Percentiles rank a stretch among this genome's conserved stretches.
Conservation (phyloP, 495 filamentous ascomycete genomes). For the Xylaria intraflava region DNA sequence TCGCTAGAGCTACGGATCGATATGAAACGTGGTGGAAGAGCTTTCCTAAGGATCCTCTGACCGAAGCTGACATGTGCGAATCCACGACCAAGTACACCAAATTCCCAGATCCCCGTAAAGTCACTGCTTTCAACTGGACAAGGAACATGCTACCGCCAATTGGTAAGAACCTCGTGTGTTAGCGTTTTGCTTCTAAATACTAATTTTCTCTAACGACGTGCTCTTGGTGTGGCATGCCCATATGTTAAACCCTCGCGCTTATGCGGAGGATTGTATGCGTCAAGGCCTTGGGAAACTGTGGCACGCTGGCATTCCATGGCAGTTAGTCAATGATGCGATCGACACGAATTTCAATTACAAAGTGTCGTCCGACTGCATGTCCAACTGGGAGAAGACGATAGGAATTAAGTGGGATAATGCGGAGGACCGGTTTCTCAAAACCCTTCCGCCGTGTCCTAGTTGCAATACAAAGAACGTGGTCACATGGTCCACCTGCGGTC, state of each 20-base stretch:
- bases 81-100: constrained; percentile 12
- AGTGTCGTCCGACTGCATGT: constrained; percentile 38
- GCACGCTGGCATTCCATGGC: constrained; percentile 66
- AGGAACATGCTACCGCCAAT: constrained; percentile 34
- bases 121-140: constrained; percentile 17
- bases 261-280: constrained; percentile 71
- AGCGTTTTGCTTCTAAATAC: background rate
- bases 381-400: constrained; percentile 46
- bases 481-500: constrained; percentile 54
- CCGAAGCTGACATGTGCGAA: constrained; percentile 26
- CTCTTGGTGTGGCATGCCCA: constrained; percentile 88
- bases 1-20: constrained; percentile 64
- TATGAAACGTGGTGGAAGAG: constrained; percentile 67
- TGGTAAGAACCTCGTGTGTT: constrained; percentile 19
- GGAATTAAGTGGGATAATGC: constrained; percentile 53
- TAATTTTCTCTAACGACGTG: constrained; percentile 51
- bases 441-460: constrained; percentile 47
- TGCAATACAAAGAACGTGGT: constrained; percentile 42
- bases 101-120: constrained; percentile 12
- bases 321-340: constrained; percentile 56
- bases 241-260: constrained; percentile 74
- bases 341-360: constrained; percentile 59
- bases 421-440: constrained; percentile 43
- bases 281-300: constrained; percentile 54
- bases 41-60: constrained; percentile 26